Percentiles rank a stretch among this genome's conserved stretches.
Conservation (phyloP, 129 eudicot genomes). For the Scalesia atractyloides region DNA sequence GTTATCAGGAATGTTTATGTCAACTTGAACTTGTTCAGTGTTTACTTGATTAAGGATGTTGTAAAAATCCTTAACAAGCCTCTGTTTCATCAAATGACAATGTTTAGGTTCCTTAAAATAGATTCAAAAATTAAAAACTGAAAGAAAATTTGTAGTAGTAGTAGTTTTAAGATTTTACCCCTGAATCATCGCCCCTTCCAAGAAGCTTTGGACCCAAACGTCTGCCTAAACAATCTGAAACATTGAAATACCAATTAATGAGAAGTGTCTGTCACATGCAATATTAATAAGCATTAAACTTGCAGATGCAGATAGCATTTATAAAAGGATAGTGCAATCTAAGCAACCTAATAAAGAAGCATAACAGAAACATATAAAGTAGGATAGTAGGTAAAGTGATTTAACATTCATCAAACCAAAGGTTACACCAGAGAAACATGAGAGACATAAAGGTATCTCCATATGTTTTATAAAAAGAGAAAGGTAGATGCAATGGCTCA, state of each 20-base stretch:
- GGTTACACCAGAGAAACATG: constrained; percentile 1
- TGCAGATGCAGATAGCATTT: neutral
- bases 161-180: constrained; percentile 67
- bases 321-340: neutral
- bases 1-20: constrained; percentile 75
- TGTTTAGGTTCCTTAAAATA: constrained; percentile 12
- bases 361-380: constrained; percentile 17
- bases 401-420: constrained; percentile 8
- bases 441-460: neutral
- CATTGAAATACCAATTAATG: constrained; percentile 18
- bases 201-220: constrained; percentile 98
- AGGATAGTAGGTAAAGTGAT: neutral
- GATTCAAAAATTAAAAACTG: constrained; percentile 4
- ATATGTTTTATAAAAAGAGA: neutral
- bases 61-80: constrained; percentile 82
- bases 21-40: constrained; percentile 70
- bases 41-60: constrained; percentile 85
- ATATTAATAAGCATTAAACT: constrained; percentile 25
- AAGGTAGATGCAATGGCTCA: constrained; percentile 1
- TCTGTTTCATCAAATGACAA: constrained; percentile 54
- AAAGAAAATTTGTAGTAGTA: neutral
- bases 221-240: constrained; percentile 94
- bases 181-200: constrained; percentile 88
- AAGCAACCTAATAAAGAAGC: constrained; percentile 2
- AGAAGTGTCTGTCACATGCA: constrained; percentile 16